Evolutionary conservation across 208 protist species (phyloP).

Genomic region (Trypanosoma lewisi): DNA sequence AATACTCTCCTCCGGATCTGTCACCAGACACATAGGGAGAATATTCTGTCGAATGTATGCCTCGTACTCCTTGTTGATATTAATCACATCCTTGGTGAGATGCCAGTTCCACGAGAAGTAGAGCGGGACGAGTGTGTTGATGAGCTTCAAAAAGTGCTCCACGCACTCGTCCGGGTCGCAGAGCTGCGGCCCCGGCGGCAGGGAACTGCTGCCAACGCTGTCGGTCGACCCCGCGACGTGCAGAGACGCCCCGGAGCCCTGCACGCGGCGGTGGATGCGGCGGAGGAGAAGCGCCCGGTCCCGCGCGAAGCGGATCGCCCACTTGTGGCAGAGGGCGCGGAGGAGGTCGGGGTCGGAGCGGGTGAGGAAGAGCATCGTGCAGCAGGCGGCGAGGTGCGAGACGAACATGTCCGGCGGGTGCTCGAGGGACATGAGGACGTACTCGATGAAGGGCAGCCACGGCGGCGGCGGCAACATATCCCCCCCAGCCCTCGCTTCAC

Average conservation of each 20-base stretch:
- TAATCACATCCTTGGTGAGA: slow-evolving; percentile 73
- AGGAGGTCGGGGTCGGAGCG: slow-evolving; percentile 71
- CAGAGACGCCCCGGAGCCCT: too few relatives aligned
- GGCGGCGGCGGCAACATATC: slow-evolving; percentile 46
- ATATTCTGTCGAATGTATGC: slow-evolving; percentile 65
- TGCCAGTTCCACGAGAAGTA: slow-evolving; percentile 92
- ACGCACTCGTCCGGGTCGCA: slow-evolving; percentile 58
- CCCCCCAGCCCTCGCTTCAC: background rate
- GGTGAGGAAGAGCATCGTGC: slow-evolving; percentile 76
- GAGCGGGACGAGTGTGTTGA: slow-evolving; percentile 76
- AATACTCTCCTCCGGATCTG: slow-evolving; percentile 47
- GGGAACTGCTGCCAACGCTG: slow-evolving; percentile 8
- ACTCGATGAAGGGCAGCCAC: slow-evolving; percentile 78
- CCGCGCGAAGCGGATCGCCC: slow-evolving; percentile 65
- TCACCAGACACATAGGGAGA: slow-evolving; percentile 62
- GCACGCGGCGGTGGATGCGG: slow-evolving; percentile 29
- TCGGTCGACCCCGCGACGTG: too few relatives aligned
- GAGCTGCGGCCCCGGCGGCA: slow-evolving; percentile 5
- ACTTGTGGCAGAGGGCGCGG: slow-evolving; percentile 60
- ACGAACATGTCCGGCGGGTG: slow-evolving; percentile 85
- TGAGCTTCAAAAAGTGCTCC: slow-evolving; percentile 69
- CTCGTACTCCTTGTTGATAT: slow-evolving; percentile 85
- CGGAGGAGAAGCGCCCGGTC: slow-evolving; percentile 52
- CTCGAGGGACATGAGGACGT: slow-evolving; percentile 72
- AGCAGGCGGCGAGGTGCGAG: slow-evolving; percentile 74